A percentile compares a stretch with the other conserved stretches of the same genome.
These are phyloP conservation scores for Boletus pseudopeckii DNA, from an alignment of 768 basidiomycete species.

Conservation along the genomic window DNA sequence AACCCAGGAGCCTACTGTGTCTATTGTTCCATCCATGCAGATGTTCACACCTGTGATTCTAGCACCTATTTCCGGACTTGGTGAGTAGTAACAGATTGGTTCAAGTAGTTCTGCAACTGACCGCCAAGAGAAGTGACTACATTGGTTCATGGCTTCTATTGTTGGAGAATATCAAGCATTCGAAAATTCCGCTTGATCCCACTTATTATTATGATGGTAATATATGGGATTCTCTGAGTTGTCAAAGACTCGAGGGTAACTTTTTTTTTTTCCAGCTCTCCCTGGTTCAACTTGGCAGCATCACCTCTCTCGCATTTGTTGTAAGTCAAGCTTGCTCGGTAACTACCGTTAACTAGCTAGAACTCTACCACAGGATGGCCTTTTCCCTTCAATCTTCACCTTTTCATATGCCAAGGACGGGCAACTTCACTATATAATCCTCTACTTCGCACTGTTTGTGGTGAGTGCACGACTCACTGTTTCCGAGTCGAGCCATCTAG, in stretches of 20 bases:
- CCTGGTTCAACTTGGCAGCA: not conserved
- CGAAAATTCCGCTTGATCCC: not conserved
- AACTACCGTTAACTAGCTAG: not conserved
- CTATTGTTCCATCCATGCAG: too few relatives aligned
- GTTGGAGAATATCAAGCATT: constrained; percentile 15
- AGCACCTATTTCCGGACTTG: constrained; percentile 5
- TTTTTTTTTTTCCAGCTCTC: not conserved
- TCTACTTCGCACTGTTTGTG: not conserved
- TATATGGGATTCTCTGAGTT: not conserved
- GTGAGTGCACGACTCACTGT: not conserved
- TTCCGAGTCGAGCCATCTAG: too few relatives aligned
- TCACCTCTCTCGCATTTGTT: not conserved
- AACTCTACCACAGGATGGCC: not conserved
- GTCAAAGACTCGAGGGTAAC: not conserved
- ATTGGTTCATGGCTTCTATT: constrained; percentile 11
- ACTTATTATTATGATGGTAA: constrained; percentile 10
- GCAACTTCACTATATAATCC: not conserved
- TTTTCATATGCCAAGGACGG: too few relatives aligned
- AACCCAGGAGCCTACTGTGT: too few relatives aligned
- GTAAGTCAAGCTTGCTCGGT: not conserved
- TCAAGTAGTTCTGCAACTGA: not conserved
- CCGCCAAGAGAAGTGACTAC: constrained; percentile 2
- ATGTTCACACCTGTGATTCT: not conserved
- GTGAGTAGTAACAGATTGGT: constrained; percentile 1
- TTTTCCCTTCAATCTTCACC: not conserved